These are phyloP conservation scores for Emydomyces testavorans DNA, from an alignment of 2,329 filamentous ascomycete genomes.

Conservation along the genomic window DNA sequence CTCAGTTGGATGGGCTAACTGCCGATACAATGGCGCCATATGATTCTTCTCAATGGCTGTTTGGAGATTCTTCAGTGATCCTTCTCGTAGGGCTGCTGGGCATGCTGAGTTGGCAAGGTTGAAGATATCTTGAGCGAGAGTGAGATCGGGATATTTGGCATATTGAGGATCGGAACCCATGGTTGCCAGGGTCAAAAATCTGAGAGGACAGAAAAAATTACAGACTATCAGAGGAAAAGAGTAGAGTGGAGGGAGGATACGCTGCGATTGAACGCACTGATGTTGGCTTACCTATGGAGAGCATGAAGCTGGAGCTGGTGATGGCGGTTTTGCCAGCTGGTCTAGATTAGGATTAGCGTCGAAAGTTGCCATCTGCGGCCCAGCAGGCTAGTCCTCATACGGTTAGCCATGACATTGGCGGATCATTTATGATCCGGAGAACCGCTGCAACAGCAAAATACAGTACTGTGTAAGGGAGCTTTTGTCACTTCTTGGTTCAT, in stretches of 20 bases:
- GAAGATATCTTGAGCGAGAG: conserved; percentile 56
- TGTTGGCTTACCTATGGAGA: neutral
- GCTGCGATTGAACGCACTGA: neutral
- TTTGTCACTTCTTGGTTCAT: no score
- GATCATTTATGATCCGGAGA: no score
- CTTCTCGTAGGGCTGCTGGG: conserved; percentile 41
- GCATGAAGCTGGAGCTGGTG: conserved; percentile 19
- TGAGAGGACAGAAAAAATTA: neutral
- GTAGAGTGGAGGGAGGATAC: neutral
- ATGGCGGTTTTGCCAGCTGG: conserved; percentile 18
- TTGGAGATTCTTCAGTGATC: conserved; percentile 50
- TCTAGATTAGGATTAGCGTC: conserved; percentile 10
- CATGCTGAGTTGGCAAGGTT: conserved; percentile 52
- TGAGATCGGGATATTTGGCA: conserved; percentile 52
- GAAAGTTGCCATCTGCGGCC: no score
- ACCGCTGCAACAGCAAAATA: no score
- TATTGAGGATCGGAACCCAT: conserved; percentile 55
- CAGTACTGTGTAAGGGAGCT: no score
- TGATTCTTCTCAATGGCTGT: conserved; percentile 53
- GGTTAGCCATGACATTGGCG: no score
- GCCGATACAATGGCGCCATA: conserved; percentile 56
- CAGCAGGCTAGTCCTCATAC: no score
- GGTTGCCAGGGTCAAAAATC: conserved; percentile 14
- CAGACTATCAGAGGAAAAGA: neutral
- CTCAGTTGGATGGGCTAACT: conserved; percentile 54